phyloP scores from a whole-genome alignment of 192 early-diverging fungal genomes.

The Mortierella claussenii region DNA sequence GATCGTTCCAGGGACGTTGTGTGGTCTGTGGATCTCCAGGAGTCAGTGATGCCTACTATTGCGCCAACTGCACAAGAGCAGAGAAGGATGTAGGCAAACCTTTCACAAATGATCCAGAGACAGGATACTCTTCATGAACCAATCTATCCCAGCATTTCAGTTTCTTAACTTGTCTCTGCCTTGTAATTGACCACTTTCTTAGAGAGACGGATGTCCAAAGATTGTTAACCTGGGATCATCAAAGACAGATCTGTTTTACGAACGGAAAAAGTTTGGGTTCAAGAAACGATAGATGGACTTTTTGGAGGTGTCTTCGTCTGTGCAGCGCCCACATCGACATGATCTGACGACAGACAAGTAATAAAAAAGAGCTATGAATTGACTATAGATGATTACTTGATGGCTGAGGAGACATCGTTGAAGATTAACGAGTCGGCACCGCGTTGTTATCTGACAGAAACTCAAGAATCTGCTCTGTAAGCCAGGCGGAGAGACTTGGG shows the following conservation, averaged over 20 bases:
- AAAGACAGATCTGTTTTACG: slow-evolving; percentile 92
- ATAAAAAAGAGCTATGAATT: too few relatives aligned
- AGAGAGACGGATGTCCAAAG: slow-evolving; percentile 97
- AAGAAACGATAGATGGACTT: slow-evolving; percentile 61
- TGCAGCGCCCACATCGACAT: too few relatives aligned
- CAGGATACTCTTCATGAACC: too few relatives aligned
- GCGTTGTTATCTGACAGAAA: background rate
- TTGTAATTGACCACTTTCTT: background rate
- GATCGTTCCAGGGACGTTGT: slow-evolving; percentile 89
- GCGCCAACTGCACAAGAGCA: slow-evolving; percentile 87
- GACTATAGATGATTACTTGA: too few relatives aligned
- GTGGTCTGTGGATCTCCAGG: slow-evolving; percentile 91
- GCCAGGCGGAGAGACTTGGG: background rate
- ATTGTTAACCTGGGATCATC: slow-evolving; percentile 96
- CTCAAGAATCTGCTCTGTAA: background rate
- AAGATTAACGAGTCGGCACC: too few relatives aligned
- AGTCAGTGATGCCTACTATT: slow-evolving; percentile 95
- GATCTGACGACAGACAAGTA: background rate
- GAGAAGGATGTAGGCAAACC: slow-evolving; percentile 82
- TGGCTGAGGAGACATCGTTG: too few relatives aligned
- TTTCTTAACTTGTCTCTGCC: background rate
- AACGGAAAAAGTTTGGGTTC: slow-evolving; percentile 92
- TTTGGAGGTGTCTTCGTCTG: too few relatives aligned
- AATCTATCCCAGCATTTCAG: too few relatives aligned
- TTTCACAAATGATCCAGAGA: too few relatives aligned